Percentiles rank a stretch among this genome's conserved stretches.
Conservation (phyloP, 2,329 filamentous ascomycete species). For the Diplocarpon rosae region DNA sequence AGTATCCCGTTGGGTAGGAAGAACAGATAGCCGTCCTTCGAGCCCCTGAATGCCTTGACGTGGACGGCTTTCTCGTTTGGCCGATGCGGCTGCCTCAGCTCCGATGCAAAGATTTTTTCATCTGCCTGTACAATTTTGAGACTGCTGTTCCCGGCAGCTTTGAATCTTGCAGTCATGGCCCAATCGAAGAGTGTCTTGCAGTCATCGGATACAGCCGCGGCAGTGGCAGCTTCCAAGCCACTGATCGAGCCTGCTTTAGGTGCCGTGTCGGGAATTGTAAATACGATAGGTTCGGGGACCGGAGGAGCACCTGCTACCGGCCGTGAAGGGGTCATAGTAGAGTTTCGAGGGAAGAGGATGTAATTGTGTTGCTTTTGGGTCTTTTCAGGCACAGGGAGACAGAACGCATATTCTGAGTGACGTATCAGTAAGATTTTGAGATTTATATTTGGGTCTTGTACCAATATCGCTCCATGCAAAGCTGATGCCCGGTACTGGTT, state of each 20-base stretch:
- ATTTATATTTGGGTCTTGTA: constrained; percentile 26
- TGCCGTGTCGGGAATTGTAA: constrained; percentile 48
- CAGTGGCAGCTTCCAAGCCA: constrained; percentile 38
- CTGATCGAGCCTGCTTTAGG: constrained; percentile 49
- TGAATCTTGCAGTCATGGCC: constrained; percentile 43
- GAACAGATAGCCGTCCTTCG: constrained; percentile 58
- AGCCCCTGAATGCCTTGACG: constrained; percentile 54
- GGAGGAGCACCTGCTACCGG: constrained; percentile 29
- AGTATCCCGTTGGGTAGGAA: constrained; percentile 56
- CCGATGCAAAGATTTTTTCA: constrained; percentile 45
- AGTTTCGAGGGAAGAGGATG: constrained; percentile 44
- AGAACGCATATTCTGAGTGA: constrained; percentile 47
- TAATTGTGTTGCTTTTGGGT: constrained; percentile 56
- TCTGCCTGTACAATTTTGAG: constrained; percentile 42
- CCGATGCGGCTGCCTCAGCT: constrained; percentile 44
- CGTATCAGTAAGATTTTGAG: not conserved
- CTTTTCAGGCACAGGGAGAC: constrained; percentile 54
- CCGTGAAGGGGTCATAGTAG: constrained; percentile 41
- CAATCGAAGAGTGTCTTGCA: constrained; percentile 50
- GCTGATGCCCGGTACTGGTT: constrained; percentile 41
- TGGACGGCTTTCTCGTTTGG: constrained; percentile 52
- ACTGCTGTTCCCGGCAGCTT: constrained; percentile 34
- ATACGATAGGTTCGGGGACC: constrained; percentile 47
- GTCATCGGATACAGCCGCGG: constrained; percentile 44
- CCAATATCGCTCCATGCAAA: constrained; percentile 54